Percentiles rank a stretch among this genome's conserved stretches.
Conservation (phyloP, 768 basidiomycete genomes). For the Crucibulum laeve region DNA sequence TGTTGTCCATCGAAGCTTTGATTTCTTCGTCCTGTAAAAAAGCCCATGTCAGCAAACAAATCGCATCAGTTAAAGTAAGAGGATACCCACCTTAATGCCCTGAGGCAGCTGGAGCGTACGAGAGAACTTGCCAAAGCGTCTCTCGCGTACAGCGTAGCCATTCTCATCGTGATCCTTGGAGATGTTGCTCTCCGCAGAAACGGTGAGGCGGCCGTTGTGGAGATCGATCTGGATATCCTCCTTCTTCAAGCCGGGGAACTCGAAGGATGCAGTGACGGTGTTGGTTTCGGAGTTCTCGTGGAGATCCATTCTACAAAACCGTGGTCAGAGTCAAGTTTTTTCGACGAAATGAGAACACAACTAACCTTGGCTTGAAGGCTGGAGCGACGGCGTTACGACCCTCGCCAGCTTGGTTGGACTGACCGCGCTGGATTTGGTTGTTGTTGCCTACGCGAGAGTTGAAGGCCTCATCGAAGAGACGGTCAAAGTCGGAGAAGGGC, state of each 20-base stretch:
- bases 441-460: constrained; percentile 9
- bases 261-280: constrained; percentile 53
- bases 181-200: constrained; percentile 46
- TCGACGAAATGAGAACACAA: not conserved
- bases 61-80: constrained; percentile 17
- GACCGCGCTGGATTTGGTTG: not conserved
- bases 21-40: constrained; percentile 26
- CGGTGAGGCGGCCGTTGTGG: constrained; percentile 42
- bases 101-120: constrained; percentile 47
- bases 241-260: constrained; percentile 53
- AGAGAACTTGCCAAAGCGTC: constrained; percentile 41
- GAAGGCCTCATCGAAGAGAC: constrained; percentile 29
- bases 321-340: not conserved
- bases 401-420: constrained; percentile 4
- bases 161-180: constrained; percentile 30
- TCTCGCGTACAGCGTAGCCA: constrained; percentile 45
- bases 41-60: not conserved
- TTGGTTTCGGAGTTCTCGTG: constrained; percentile 46
- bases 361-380: constrained; percentile 27
- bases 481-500: constrained; percentile 35
- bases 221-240: constrained; percentile 53
- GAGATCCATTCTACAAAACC: constrained; percentile 44
- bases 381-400: constrained; percentile 10
- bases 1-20: constrained; percentile 42
- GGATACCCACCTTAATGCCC: constrained; percentile 45